phyloP scores from a whole-genome alignment of 2,329 filamentous ascomycete species.

The Epichloe festucae region DNA sequence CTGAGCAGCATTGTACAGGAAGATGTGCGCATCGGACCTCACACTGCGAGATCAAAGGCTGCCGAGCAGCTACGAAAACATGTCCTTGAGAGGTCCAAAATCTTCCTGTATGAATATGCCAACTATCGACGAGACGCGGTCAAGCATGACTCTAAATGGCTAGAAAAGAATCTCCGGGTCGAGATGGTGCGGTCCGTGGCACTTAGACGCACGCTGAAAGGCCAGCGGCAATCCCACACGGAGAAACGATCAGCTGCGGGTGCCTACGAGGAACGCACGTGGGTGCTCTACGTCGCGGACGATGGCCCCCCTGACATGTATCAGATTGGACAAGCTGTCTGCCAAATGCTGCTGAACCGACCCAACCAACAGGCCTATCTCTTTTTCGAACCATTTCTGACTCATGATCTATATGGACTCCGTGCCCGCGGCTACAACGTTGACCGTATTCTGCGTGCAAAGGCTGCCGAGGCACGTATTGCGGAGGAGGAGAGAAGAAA shows the following conservation, averaged over 20 bases:
- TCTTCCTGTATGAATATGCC: slow-evolving; percentile 70
- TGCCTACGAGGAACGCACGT: slow-evolving; percentile 37
- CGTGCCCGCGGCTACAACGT: slow-evolving; percentile 91
- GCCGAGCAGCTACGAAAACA: slow-evolving; percentile 62
- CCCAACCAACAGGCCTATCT: slow-evolving; percentile 83
- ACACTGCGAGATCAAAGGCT: slow-evolving; percentile 52
- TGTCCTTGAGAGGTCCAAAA: slow-evolving; percentile 73
- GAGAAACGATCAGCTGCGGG: slow-evolving; percentile 67
- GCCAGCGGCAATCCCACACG: slow-evolving; percentile 53
- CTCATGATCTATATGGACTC: slow-evolving; percentile 68
- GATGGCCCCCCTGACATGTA: slow-evolving; percentile 65
- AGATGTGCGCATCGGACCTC: slow-evolving; percentile 57
- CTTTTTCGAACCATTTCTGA: slow-evolving; percentile 83
- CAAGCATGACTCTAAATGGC: slow-evolving; percentile 77
- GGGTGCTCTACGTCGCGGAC: slow-evolving; percentile 64
- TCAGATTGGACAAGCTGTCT: slow-evolving; percentile 80
- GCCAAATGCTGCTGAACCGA: slow-evolving; percentile 64
- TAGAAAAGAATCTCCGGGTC: slow-evolving; percentile 73
- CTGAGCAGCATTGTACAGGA: slow-evolving; percentile 70
- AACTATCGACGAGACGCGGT: slow-evolving; percentile 65
- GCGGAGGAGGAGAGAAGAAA: slow-evolving; percentile 71
- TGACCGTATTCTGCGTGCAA: slow-evolving; percentile 78
- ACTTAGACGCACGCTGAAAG: slow-evolving; percentile 62
- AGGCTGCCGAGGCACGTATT: slow-evolving; percentile 75
- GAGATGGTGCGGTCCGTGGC: slow-evolving; percentile 66